phyloP scores from a whole-genome alignment of 2,329 filamentous ascomycete species.

The Bretziella fagacearum region DNA sequence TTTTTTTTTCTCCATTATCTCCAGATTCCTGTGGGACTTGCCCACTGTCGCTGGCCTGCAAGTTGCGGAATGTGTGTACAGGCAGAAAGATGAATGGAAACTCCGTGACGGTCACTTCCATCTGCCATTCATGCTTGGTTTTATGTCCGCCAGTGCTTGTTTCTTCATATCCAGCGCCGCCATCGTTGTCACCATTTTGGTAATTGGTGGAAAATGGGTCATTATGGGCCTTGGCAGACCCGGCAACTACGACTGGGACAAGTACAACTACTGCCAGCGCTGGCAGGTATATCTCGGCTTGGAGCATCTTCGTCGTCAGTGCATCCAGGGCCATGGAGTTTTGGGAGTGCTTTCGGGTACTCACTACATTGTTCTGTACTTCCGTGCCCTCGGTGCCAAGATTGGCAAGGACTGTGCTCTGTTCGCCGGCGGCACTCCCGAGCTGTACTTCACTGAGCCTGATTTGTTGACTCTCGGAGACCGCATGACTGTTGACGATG shows the following conservation, averaged over 20 bases:
- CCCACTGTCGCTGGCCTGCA: constrained; percentile 32
- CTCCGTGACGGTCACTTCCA: constrained; percentile 18
- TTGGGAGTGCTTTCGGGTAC: constrained; percentile 37
- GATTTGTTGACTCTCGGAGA: constrained; percentile 37
- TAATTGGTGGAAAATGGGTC: constrained; percentile 34
- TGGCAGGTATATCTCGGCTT: constrained; percentile 39
- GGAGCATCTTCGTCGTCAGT: constrained; percentile 32
- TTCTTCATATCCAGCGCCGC: constrained; percentile 28
- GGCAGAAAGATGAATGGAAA: constrained; percentile 16
- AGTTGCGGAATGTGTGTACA: constrained; percentile 24
- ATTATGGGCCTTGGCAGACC: constrained; percentile 32
- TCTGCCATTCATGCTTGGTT: constrained; percentile 24
- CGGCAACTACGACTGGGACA: constrained; percentile 42
- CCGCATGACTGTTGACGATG: constrained; percentile 36
- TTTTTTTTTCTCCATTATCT: constrained; percentile 27
- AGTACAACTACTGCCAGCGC: constrained; percentile 37
- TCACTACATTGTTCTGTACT: constrained; percentile 35
- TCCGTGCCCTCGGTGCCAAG: constrained; percentile 33
- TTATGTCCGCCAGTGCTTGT: constrained; percentile 26
- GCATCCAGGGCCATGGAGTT: constrained; percentile 33
- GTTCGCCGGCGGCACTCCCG: constrained; percentile 35
- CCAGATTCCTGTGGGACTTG: constrained; percentile 30
- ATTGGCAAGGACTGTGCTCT: constrained; percentile 39
- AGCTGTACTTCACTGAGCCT: constrained; percentile 39
- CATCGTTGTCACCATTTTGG: constrained; percentile 24